A percentile compares a stretch with the other conserved stretches of the same genome.
Evolutionary conservation across 345 rosid genomes (phyloP).

Genomic region (Lepidium sativum): DNA sequence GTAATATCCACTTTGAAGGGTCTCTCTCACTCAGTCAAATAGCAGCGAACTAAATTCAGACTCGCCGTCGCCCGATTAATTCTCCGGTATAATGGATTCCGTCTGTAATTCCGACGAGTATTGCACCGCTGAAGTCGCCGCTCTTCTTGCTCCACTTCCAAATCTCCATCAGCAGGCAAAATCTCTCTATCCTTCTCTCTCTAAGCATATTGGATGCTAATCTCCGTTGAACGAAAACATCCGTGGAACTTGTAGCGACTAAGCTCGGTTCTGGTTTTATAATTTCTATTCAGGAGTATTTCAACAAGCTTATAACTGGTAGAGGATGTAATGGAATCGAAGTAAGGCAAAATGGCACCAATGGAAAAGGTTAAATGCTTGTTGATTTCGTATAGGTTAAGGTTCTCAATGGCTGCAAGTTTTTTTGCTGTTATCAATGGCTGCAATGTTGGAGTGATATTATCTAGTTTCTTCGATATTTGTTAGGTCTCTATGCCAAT

Average conservation of each 20-base stretch:
- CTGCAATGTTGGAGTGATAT: neutral
- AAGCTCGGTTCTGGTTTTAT: neutral
- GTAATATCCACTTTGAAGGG: too few species aligned
- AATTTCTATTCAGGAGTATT: constrained; percentile 54
- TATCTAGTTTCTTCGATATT: neutral
- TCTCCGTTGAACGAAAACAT: neutral
- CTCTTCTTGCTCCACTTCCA: constrained; percentile 58
- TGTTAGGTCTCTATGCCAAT: constrained; percentile 64
- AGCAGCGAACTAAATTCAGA: neutral
- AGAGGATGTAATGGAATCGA: constrained; percentile 41
- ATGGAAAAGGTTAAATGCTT: constrained; percentile 47
- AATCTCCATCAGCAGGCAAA: constrained; percentile 52
- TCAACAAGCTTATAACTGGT: constrained; percentile 42
- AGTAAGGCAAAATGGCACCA: constrained; percentile 35
- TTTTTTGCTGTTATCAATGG: neutral
- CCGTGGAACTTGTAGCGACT: neutral
- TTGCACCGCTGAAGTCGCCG: constrained; percentile 41
- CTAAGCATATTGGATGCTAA: neutral
- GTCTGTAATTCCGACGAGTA: constrained; percentile 34
- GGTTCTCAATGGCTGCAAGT: neutral
- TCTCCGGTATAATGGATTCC: constrained; percentile 33
- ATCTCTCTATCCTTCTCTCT: neutral
- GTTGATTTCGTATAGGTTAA: neutral
- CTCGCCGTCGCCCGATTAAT: neutral
- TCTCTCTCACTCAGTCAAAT: neutral